phyloP scores from a whole-genome alignment of 1,284 basidiomycete genomes.

The Ustilago cynodontis region DNA sequence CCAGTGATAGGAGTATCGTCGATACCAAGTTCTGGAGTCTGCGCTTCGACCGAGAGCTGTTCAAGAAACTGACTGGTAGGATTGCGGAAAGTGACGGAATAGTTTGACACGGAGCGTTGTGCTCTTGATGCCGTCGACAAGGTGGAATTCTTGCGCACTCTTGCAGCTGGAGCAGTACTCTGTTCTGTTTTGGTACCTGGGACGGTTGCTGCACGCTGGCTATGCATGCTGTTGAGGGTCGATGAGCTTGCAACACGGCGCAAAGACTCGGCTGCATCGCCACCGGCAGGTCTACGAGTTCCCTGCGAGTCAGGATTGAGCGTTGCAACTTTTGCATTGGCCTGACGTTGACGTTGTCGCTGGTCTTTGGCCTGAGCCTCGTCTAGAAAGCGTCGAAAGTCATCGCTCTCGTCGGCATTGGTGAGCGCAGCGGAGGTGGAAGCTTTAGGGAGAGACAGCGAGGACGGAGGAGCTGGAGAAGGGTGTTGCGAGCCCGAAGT shows the following conservation, averaged over 20 bases:
- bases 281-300: not conserved
- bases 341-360: conserved; percentile 4
- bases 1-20: conserved; percentile 37
- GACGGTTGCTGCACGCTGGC: conserved; percentile 9
- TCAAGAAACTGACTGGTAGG: conserved; percentile 42
- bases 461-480: conserved; percentile 7
- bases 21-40: conserved; percentile 32
- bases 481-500: conserved; percentile 16
- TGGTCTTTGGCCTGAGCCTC: conserved; percentile 31
- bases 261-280: conserved; percentile 35
- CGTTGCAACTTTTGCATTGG: not conserved
- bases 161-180: conserved; percentile 1
- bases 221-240: conserved; percentile 23
- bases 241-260: conserved; percentile 42
- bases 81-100: conserved; percentile 42
- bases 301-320: not conserved
- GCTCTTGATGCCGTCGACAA: conserved; percentile 15
- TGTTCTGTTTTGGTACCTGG: not conserved
- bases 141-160: conserved; percentile 14
- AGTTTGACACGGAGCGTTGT: conserved; percentile 28
- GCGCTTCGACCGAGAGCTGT: conserved; percentile 36
- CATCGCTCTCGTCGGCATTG: conserved; percentile 37
- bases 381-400: conserved; percentile 36
- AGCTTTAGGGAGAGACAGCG: conserved; percentile 28
- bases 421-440: conserved; percentile 32